These are phyloP conservation scores for Alternaria arbusti DNA, from an alignment of 2,329 filamentous ascomycete species.

Conservation along the genomic window DNA sequence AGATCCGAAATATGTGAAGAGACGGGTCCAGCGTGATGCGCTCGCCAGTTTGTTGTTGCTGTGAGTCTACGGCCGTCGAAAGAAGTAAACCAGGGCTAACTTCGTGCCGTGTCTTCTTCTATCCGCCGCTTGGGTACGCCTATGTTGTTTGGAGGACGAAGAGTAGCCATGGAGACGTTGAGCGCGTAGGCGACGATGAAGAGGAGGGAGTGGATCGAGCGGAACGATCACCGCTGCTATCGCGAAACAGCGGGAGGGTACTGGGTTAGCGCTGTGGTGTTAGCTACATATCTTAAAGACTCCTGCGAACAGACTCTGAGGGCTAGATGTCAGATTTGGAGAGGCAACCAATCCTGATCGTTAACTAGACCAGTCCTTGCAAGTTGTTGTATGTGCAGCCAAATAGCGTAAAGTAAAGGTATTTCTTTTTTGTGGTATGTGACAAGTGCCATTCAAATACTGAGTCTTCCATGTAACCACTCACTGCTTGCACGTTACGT, in stretches of 20 bases:
- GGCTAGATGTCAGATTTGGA: neutral
- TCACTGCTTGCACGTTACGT: neutral
- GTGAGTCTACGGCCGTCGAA: neutral
- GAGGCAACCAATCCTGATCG: neutral
- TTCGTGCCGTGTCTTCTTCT: neutral
- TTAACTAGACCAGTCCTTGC: neutral
- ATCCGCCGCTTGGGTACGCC: constrained; percentile 1
- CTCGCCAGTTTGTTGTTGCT: neutral
- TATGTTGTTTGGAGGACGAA: neutral
- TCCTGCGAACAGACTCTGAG: neutral
- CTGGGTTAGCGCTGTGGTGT: neutral
- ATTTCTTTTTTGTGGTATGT: neutral
- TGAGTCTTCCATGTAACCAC: constrained; percentile 61
- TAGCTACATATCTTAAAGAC: neutral
- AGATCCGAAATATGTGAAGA: neutral
- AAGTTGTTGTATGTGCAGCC: neutral
- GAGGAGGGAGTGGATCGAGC: neutral
- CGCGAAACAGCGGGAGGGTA: neutral
- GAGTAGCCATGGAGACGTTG: neutral
- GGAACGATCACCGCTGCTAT: neutral
- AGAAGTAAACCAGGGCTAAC: neutral
- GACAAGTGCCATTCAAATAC: neutral
- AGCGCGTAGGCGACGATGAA: neutral
- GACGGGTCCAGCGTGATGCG: neutral
- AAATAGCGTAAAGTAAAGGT: neutral